Base-by-base conservation (phyloP, 2,329 filamentous ascomycete genomes). In the Penicillium psychrosexuale region DNA sequence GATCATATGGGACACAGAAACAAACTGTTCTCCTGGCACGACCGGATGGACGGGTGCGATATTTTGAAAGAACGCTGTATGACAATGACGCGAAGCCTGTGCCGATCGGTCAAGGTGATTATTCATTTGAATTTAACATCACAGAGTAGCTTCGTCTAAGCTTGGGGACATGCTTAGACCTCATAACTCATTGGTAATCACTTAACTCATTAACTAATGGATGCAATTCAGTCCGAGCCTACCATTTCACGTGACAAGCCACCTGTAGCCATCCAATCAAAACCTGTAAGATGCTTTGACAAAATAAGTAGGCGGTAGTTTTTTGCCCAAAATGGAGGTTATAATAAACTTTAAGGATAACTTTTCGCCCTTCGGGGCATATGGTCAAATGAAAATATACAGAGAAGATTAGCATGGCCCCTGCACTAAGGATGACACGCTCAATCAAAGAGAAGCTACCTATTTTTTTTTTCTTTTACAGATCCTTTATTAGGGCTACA, bases 361-460 rank as follows among this genome's bases (percentile, higher is more conserved):
- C 0, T 34, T 28, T 46, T 40, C 19, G 68, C 72, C 75, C 73
- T 77, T 75, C 69, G 74, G 75, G 73, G 60, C 77, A 82, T 82
- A 80, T 83, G 80, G 81, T 84, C 81, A 84, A 81, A 80, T 84
- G 80, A 82, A 83, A 82, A 80, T 80, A 84, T 84, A 85, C 82
- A 86, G 83, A 87, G 84, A 87, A 87, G 83, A 87, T 87, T 88
- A 89, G 87, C 86, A 89, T 89, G 86, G 86, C 86, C 86, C 83
- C 82, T 85, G 82, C 83, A 85, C 89, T 92, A 93, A 93, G 89
- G 89, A 92, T 93, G 89, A 92, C 88, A 91, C 87, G 86, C 85
- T 87, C 81, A 84, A 85, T 84, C 84, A 87, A 87, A 88, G 86
- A 88, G 85, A 86, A 84, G 82, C 84, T 83, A 81, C 80, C 79